Percentiles rank a stretch among this genome's conserved stretches.
Evolutionary conservation across 78 protist species (phyloP).

Genomic region (Guillardia theta): DNA sequence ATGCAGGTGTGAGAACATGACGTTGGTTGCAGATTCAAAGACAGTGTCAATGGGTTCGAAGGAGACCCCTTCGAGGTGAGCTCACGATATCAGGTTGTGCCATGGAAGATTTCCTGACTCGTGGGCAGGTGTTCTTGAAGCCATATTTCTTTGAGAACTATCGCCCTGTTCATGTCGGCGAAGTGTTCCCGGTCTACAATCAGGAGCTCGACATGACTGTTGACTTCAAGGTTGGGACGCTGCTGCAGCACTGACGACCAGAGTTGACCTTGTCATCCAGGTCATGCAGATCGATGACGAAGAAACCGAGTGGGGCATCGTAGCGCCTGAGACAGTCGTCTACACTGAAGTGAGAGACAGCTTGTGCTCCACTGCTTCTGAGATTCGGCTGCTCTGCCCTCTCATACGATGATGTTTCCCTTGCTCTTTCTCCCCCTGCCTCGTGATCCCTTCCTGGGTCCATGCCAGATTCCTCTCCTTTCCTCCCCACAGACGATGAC

Average conservation of each 20-base stretch:
- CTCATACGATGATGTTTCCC: too few species aligned
- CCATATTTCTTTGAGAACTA: slow-evolving; percentile 29
- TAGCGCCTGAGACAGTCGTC: slow-evolving; percentile 19
- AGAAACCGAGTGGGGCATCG: neutral
- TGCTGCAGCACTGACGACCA: too few species aligned
- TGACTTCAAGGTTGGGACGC: neutral
- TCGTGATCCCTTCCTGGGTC: too few species aligned
- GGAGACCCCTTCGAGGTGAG: neutral
- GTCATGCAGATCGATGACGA: slow-evolving; percentile 35
- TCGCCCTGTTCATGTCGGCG: slow-evolving; percentile 26
- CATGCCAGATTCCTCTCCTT: too few species aligned
- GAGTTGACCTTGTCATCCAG: too few species aligned
- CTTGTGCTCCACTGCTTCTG: neutral
- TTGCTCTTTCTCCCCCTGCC: too few species aligned
- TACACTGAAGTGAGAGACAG: neutral
- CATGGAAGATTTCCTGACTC: too few species aligned
- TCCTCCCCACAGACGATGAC: too few species aligned
- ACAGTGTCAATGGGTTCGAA: neutral
- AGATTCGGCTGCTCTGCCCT: too few species aligned
- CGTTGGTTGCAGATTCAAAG: too few species aligned
- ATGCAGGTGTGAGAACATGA: too few species aligned
- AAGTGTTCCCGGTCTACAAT: neutral
- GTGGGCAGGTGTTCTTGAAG: neutral
- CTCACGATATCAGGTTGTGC: neutral
- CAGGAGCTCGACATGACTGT: neutral